Percentiles rank a stretch among this genome's conserved stretches.
These are phyloP conservation scores for Psilocybe subaeruginosa DNA, from an alignment of 768 basidiomycete genomes.

Conservation along the genomic window DNA sequence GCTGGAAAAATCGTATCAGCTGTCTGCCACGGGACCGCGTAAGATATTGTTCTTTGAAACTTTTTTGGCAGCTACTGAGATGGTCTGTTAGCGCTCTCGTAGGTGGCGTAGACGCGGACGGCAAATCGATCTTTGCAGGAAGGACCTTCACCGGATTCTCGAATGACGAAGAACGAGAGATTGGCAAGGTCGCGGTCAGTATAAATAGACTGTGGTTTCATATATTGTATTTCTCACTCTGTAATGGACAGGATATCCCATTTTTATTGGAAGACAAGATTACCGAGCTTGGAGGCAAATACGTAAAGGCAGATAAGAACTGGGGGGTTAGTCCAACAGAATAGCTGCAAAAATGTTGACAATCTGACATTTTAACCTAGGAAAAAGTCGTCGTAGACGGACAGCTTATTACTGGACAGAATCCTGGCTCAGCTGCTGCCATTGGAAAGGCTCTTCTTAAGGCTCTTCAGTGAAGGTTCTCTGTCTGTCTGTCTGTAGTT, in stretches of 20 bases:
- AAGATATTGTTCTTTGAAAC: constrained; percentile 25
- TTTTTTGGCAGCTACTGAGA: not conserved
- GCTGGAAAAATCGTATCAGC: constrained; percentile 67
- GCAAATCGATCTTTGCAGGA: constrained; percentile 68
- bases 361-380: constrained; percentile 22
- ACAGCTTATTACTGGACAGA: constrained; percentile 71
- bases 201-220: not conserved
- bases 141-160: constrained; percentile 68
- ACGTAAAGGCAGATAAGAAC: constrained; percentile 55
- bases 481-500: too few relatives aligned
- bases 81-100: constrained; percentile 56
- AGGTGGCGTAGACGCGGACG: constrained; percentile 51
- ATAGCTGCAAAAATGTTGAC: not conserved
- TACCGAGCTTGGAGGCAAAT: constrained; percentile 64
- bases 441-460: constrained; percentile 61
- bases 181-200: constrained; percentile 46
- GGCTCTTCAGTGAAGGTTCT: constrained; percentile 33
- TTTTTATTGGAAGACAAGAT: constrained; percentile 76
- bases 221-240: not conserved
- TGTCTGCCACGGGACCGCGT: constrained; percentile 84
- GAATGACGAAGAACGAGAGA: constrained; percentile 64
- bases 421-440: constrained; percentile 58
- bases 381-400: constrained; percentile 60
- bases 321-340: constrained; percentile 52
- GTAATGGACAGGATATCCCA: constrained; percentile 50